Base-by-base conservation (phyloP, 805 yeast species). In the Lipomyces lipofer region DNA sequence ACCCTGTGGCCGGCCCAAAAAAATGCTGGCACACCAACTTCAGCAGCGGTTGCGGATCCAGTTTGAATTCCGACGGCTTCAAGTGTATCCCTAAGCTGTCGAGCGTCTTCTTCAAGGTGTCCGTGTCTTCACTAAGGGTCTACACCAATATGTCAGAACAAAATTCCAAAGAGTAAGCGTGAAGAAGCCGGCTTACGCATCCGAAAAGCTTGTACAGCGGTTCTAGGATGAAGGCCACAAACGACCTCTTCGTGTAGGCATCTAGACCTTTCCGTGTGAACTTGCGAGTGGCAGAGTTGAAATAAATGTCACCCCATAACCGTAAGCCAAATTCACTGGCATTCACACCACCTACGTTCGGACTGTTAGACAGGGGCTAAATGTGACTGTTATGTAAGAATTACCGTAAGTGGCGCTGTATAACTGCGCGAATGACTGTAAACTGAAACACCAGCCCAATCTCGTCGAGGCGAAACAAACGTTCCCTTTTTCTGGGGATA, bases 191-290 rank as follows among this genome's bases (percentile, higher is more conserved):
- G 32, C 49, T 5, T 45, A 45, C 75, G 47, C 80, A 76, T 0
- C 88, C 75, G 33, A 84, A 71, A 7, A 91, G 66, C 66, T 92
- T 91, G 71, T 90, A 92, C 10, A 92, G 64, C 1, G 98, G 99
- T 24, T 81, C 82, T 7, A 90, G 70, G 6, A 94, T 76, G 62
- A 89, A 85, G 43, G 76, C 73, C 4, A 78, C 77, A 67, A 92
- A 86, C 1, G 88, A 67, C 38, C 71, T 56, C 54, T 56, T 66
- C 12, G 58, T 44, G 0, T 68, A 65, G 27, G 60, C 49, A 55
- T 66, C 44, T 42, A 51, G 50, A 70, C 71, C 45, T 59, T 63
- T 32, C 0, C 67, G 67, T 0, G 76, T 65, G 60, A 89, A 84
- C 49, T 71, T 76, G 8, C 79, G 75, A 1, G 71, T 61, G 0